Evolutionary conservation across 805 yeast species (phyloP).

Genomic region (Hanseniaspora guilliermondii): DNA sequence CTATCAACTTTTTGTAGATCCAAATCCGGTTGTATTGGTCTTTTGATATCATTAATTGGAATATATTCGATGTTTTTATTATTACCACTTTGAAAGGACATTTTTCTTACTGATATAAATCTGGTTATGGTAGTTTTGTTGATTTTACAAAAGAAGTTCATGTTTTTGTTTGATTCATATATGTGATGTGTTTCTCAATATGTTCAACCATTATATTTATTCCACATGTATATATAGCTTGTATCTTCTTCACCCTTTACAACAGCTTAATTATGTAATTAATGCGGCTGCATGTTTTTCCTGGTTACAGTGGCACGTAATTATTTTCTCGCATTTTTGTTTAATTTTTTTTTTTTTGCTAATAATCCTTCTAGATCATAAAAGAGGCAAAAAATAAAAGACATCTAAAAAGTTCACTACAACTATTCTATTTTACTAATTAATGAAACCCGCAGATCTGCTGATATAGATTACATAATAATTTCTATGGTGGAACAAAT

Average conservation of each 20-base stretch:
- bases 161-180: too few species aligned
- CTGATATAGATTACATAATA: too few species aligned
- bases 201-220: background rate
- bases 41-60: slow-evolving; percentile 53
- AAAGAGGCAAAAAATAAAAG: too few species aligned
- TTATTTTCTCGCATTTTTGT: background rate
- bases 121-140: too few species aligned
- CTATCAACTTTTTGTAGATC: slow-evolving; percentile 63
- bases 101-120: slow-evolving; percentile 18
- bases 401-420: too few species aligned
- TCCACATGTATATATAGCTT: background rate
- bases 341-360: too few species aligned
- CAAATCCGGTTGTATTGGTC: slow-evolving; percentile 80
- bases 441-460: too few species aligned
- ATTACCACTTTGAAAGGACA: slow-evolving; percentile 60
- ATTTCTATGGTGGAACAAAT: background rate
- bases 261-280: background rate
- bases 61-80: slow-evolving; percentile 42
- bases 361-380: background rate
- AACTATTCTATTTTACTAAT: too few species aligned
- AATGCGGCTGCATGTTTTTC: too few species aligned
- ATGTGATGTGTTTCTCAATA: background rate
- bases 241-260: background rate
- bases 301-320: background rate
- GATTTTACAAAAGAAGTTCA: too few species aligned